These are phyloP conservation scores for Rhinocladiella similis DNA, from an alignment of 2,329 filamentous ascomycete species.

Conservation along the genomic window DNA sequence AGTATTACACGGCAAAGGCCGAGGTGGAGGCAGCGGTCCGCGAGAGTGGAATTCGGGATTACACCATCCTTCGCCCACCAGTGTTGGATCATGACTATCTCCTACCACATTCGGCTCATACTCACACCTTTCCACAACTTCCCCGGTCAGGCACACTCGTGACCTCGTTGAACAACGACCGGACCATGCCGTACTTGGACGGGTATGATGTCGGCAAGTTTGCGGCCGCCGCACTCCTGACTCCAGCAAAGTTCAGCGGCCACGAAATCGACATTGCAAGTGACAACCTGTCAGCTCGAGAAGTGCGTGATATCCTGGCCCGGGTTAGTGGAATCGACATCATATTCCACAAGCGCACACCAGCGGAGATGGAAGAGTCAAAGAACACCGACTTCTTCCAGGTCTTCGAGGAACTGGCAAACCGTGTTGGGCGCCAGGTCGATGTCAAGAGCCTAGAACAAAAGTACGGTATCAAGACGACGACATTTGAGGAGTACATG, in stretches of 20 bases:
- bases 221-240: slow-evolving; percentile 44
- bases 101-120: slow-evolving; percentile 40
- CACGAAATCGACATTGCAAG: slow-evolving; percentile 44
- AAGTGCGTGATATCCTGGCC: slow-evolving; percentile 41
- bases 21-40: slow-evolving; percentile 44
- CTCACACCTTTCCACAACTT: slow-evolving; percentile 38
- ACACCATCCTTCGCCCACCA: slow-evolving; percentile 53
- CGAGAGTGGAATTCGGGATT: slow-evolving; percentile 40
- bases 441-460: slow-evolving; percentile 22
- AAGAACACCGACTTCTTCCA: slow-evolving; percentile 40
- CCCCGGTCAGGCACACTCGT: slow-evolving; percentile 40
- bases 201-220: slow-evolving; percentile 51
- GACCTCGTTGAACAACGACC: slow-evolving; percentile 39
- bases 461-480: slow-evolving; percentile 43
- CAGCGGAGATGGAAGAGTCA: slow-evolving; percentile 43
- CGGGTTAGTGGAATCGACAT: slow-evolving; percentile 37
- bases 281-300: slow-evolving; percentile 40
- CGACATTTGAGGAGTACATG: slow-evolving; percentile 48
- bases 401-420: slow-evolving; percentile 39
- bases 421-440: slow-evolving; percentile 30
- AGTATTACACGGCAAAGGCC: slow-evolving; percentile 38
- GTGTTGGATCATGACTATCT: slow-evolving; percentile 56
- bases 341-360: slow-evolving; percentile 40
- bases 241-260: slow-evolving; percentile 43
- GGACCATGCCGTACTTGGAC: slow-evolving; percentile 46